Evolutionary conservation across 768 basidiomycete species (phyloP).

Genomic region (Clathrus columnatus): DNA sequence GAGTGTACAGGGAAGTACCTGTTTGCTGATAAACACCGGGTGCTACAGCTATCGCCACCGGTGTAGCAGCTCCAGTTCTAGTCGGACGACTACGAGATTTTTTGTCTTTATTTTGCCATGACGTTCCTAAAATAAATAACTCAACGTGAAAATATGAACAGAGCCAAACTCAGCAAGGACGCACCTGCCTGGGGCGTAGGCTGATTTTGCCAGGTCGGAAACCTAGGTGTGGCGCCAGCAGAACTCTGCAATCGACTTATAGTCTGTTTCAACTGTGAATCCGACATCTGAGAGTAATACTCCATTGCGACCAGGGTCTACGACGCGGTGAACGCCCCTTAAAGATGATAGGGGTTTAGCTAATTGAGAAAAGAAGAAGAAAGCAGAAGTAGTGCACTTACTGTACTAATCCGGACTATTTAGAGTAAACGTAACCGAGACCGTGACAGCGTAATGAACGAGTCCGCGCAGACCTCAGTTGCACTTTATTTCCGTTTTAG

Average conservation of each 20-base stretch:
- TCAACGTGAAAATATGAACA: not conserved
- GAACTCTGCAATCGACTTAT: slow-evolving; percentile 9
- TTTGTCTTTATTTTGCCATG: slow-evolving; percentile 10
- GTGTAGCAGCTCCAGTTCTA: slow-evolving; percentile 3
- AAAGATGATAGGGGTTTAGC: too few relatives aligned
- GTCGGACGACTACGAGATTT: slow-evolving; percentile 6
- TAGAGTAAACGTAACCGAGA: too few relatives aligned
- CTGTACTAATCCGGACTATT: too few relatives aligned
- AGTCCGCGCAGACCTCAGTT: too few relatives aligned
- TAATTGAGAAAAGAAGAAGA: too few relatives aligned
- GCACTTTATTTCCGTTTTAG: too few relatives aligned
- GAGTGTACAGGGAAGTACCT: not conserved
- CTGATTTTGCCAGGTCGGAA: slow-evolving; percentile 8
- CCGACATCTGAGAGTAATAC: slow-evolving; percentile 8
- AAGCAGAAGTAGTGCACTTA: too few relatives aligned
- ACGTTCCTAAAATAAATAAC: not conserved
- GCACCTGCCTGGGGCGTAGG: not conserved
- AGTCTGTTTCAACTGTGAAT: slow-evolving; percentile 7
- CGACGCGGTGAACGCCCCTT: too few relatives aligned
- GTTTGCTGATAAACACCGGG: not conserved
- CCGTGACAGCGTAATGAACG: too few relatives aligned
- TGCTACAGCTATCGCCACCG: not conserved
- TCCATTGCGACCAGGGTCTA: not conserved
- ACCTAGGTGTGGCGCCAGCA: slow-evolving; percentile 7
- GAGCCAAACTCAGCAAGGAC: not conserved